Conservation (phyloP, 306 rosid genomes). For the Prunus persica region DNA sequence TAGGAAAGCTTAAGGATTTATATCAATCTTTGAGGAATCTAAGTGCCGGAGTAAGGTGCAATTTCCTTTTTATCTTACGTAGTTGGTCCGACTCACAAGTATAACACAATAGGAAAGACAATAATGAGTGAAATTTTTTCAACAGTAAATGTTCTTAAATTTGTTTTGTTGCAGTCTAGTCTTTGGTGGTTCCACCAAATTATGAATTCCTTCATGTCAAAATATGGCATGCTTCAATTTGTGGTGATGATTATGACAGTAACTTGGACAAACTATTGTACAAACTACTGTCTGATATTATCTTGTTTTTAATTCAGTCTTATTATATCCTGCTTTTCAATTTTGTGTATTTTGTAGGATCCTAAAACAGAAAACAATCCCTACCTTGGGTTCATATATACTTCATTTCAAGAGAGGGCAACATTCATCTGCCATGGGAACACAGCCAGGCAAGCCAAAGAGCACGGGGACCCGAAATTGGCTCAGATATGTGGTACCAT, state of each 20-base stretch:
- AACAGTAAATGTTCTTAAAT: neutral
- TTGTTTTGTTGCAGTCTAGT: neutral
- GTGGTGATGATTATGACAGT: neutral
- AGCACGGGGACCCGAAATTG: conserved; percentile 47
- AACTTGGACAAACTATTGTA: too few relatives aligned
- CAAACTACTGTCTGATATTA: neutral
- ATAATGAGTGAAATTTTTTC: neutral
- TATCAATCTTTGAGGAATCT: neutral
- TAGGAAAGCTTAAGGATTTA: neutral
- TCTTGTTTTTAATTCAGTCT: neutral
- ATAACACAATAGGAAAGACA: neutral
- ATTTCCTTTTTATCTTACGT: neutral
- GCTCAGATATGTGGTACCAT: conserved; percentile 57
- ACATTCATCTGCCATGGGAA: conserved; percentile 60
- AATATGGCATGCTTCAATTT: neutral
- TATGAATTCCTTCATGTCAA: neutral
- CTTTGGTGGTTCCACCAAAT: neutral
- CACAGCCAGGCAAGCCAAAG: conserved; percentile 56
- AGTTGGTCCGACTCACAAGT: neutral
- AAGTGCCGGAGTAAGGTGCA: neutral
- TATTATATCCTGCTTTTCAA: neutral
- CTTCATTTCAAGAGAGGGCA: conserved; percentile 65
- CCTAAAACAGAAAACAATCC: conserved; percentile 58
- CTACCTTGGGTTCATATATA: conserved; percentile 54
- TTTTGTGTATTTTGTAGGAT: conserved; percentile 23